These are phyloP conservation scores for Avicennia marina DNA, from an alignment of 257 asterid species.

Conservation along the genomic window DNA sequence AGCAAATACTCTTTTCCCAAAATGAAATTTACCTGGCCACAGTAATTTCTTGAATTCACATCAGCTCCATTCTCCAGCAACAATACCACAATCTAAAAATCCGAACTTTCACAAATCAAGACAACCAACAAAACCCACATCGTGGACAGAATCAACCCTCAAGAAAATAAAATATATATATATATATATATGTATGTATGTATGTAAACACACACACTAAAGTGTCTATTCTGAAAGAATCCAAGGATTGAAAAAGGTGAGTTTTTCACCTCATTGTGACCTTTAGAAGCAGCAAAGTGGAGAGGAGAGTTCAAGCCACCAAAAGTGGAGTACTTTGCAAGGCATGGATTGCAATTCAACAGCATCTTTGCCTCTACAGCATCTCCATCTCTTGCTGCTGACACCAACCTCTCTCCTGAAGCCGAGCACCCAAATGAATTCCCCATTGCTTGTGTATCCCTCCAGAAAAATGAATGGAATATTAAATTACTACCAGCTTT, in stretches of 20 bases:
- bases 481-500: background rate
- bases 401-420: slow-evolving; percentile 96
- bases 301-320: slow-evolving; percentile 99
- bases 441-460: slow-evolving; percentile 43
- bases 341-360: slow-evolving; percentile 91
- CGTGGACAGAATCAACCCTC: too few relatives aligned
- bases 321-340: slow-evolving; percentile 91
- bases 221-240: background rate
- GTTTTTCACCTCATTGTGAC: slow-evolving; percentile 75
- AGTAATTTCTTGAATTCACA: slow-evolving; percentile 85
- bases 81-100: slow-evolving; percentile 80
- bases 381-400: slow-evolving; percentile 99
- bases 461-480: background rate
- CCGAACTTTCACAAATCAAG: slow-evolving; percentile 25
- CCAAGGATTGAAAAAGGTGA: background rate
- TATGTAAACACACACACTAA: too few relatives aligned
- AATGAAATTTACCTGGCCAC: slow-evolving; percentile 63
- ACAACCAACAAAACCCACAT: slow-evolving; percentile 4
- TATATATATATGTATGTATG: background rate
- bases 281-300: slow-evolving; percentile 96
- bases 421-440: slow-evolving; percentile 99
- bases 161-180: too few relatives aligned
- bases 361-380: slow-evolving; percentile 97
- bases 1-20: background rate
- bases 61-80: slow-evolving; percentile 98